These are phyloP conservation scores for Fonsecaea monophora DNA, from an alignment of 2,329 filamentous ascomycete genomes.

Conservation along the genomic window DNA sequence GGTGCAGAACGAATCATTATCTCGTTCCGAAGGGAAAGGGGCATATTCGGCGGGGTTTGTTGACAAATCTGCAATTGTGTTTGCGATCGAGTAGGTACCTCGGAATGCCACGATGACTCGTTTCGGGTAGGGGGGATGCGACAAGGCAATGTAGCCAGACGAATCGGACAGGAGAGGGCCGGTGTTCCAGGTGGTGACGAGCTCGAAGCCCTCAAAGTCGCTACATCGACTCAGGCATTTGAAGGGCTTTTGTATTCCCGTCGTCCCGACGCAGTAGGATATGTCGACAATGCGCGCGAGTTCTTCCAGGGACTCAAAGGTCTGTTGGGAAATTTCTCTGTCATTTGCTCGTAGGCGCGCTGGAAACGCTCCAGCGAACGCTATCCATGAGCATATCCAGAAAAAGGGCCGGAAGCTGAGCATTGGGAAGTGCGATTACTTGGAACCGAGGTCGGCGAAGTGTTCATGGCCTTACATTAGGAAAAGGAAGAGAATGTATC, in stretches of 20 bases:
- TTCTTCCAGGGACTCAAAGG: slow-evolving; percentile 86
- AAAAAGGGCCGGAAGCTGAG: slow-evolving; percentile 4
- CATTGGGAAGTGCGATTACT: slow-evolving; percentile 17
- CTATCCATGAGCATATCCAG: slow-evolving; percentile 23
- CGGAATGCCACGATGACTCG: slow-evolving; percentile 87
- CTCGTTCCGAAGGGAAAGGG: slow-evolving; percentile 71
- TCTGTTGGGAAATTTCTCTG: slow-evolving; percentile 59
- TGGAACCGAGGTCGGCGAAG: neutral
- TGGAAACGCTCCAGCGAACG: slow-evolving; percentile 26
- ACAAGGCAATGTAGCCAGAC: slow-evolving; percentile 92
- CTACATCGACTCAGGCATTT: slow-evolving; percentile 81
- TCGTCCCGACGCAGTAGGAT: slow-evolving; percentile 86
- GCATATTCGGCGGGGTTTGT: slow-evolving; percentile 89
- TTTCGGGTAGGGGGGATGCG: slow-evolving; percentile 66
- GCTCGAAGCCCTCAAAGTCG: slow-evolving; percentile 80
- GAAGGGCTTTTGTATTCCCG: slow-evolving; percentile 84
- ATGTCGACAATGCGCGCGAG: slow-evolving; percentile 92
- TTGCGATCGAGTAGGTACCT: slow-evolving; percentile 91
- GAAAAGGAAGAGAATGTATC: neutral
- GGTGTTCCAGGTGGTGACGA: slow-evolving; percentile 88
- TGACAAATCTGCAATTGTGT: slow-evolving; percentile 88
- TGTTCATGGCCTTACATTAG: neutral
- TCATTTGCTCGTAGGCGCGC: slow-evolving; percentile 12
- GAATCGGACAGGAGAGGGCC: slow-evolving; percentile 85
- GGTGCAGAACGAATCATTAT: slow-evolving; percentile 41